Percentiles rank a stretch among this genome's conserved stretches.
Evolutionary conservation across 139 green algal species (phyloP).

Genomic region (Chlorella vulgaris): DNA sequence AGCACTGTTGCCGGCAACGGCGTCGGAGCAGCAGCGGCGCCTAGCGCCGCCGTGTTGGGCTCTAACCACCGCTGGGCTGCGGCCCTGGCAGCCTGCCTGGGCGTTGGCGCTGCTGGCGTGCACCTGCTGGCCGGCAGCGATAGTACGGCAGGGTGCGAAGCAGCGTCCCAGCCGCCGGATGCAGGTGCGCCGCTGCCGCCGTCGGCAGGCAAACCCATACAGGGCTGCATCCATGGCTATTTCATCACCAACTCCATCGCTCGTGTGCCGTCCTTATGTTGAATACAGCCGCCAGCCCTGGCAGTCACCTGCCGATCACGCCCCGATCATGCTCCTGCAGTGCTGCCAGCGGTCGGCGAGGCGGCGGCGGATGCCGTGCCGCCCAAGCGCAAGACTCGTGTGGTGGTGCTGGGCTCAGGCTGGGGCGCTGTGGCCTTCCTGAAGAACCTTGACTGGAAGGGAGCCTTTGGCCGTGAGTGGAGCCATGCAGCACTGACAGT

Average conservation of each 20-base stretch:
- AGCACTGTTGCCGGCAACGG: not conserved
- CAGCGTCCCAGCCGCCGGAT: not conserved
- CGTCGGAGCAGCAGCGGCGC: not conserved
- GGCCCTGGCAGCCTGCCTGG: not conserved
- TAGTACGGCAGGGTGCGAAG: constrained; percentile 3
- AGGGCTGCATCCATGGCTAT: no score
- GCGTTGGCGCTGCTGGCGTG: not conserved
- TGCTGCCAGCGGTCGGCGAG: not conserved
- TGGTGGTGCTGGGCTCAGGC: constrained; percentile 89
- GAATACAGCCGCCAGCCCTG: no score
- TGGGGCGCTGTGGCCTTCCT: constrained; percentile 89
- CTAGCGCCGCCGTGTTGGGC: not conserved
- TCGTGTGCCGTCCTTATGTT: no score
- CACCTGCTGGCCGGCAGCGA: not conserved
- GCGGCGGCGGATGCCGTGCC: not conserved
- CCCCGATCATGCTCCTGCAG: no score
- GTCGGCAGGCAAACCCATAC: no score
- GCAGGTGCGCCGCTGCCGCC: not conserved
- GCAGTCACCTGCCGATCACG: no score
- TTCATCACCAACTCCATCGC: no score
- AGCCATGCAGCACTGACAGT: not conserved
- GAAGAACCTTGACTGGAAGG: constrained; percentile 58
- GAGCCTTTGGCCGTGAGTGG: constrained; percentile 27
- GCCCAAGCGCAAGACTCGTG: constrained; percentile 40
- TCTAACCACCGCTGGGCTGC: not conserved